Percentiles rank a stretch among this genome's conserved stretches.
Conservation (phyloP, 108 stramenopile species). For the Nitzschia sp. region DNA sequence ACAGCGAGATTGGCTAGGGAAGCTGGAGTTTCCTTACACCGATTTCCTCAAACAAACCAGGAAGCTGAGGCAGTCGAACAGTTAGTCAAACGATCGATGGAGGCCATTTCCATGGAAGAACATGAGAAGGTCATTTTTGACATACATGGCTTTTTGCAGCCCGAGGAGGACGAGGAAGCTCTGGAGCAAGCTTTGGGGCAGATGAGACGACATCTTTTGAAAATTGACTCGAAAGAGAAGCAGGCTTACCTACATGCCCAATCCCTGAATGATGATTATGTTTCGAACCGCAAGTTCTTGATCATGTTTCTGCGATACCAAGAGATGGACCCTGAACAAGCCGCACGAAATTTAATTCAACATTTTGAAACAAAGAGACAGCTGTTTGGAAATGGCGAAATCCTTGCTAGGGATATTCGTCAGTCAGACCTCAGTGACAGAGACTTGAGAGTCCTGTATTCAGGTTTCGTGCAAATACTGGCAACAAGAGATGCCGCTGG, state of each 20-base stretch:
- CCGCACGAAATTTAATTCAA: background rate
- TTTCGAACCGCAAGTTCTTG: conserved; percentile 8
- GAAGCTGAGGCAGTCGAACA: background rate
- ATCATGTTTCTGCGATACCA: conserved; percentile 13
- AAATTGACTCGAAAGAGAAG: background rate
- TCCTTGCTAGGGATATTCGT: background rate
- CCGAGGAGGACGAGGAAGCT: background rate
- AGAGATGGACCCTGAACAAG: background rate
- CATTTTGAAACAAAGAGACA: conserved; percentile 5
- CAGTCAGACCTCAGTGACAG: background rate
- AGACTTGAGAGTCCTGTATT: background rate
- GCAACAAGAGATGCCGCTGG: background rate
- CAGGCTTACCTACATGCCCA: conserved; percentile 2
- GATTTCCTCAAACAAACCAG: background rate
- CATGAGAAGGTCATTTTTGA: conserved; percentile 9
- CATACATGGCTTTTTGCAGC: conserved; percentile 14
- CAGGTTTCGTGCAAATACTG: background rate
- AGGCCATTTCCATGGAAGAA: conserved; percentile 3
- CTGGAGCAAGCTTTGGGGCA: background rate
- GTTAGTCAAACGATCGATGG: background rate
- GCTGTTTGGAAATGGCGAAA: conserved; percentile 1
- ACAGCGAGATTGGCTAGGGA: background rate
- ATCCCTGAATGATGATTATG: background rate
- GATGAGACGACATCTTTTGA: background rate
- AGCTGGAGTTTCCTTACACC: background rate